Base-by-base conservation (phyloP, 768 basidiomycete species). In the Paxillus involutus region DNA sequence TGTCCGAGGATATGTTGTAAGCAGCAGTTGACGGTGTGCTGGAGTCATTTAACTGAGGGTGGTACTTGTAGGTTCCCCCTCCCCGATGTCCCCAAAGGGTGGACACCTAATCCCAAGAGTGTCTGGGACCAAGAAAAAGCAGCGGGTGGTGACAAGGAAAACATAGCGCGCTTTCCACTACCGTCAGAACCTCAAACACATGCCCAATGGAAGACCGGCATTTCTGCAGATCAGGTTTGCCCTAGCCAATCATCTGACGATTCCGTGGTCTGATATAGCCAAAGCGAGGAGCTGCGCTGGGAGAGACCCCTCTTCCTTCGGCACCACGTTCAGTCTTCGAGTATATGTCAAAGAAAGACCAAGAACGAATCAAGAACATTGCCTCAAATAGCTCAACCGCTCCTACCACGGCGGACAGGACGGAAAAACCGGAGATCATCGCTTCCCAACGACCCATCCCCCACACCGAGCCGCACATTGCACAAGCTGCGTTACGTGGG, bases 271-370 rank as follows among this genome's bases (percentile, higher is more conserved):
- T 57, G 7, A 72, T n/a, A 40, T 30, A 43, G 33, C 24, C 30
- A 30, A 58, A 98, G 94, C 82, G 97, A 47, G 96, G 94, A 26
- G 72, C 79, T 1, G 76, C 89, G 17, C 76, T 98, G 0, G 95
- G 95, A 50, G 97, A 98, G 71, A 82, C 82, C 10, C 84, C 84
- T 11, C 75, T 91, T 11, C 79, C 85, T 12, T 72, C 84, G 3
- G 81, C 80, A 13, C 82, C 89, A 2, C 84, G 84, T 11, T 98
- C 96, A 0, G 83, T 99, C 14, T 98, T 96, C 67, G 95, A 98
- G 43, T 98, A 86, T 67, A 84, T 98, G 67, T 96, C 97, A 0
- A 83, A 88, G 59, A 95, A 94, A 63, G 93, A 96, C 63, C 82
- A 85, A 52, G 94, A 97, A 55, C 86, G 95, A 6, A 78, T 99